Evolutionary conservation across 2,329 filamentous ascomycete species (phyloP).

Genomic region (Botryotinia narcissicola): DNA sequence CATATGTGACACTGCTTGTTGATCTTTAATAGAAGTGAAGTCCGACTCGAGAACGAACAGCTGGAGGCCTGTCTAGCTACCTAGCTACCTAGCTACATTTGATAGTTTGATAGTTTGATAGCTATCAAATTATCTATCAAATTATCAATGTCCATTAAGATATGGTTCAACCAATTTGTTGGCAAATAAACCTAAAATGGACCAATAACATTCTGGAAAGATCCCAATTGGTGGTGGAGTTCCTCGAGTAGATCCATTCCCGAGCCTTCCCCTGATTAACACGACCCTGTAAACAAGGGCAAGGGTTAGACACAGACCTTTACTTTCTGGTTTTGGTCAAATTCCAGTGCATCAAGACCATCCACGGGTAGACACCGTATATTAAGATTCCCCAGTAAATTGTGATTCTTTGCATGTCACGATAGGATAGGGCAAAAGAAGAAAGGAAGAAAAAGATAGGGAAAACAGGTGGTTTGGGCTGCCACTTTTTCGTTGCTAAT

Average conservation of each 20-base stretch:
- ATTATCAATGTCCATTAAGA: not conserved
- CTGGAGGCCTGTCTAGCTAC: not conserved
- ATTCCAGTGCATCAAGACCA: not conserved
- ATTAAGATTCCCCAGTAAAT: not conserved
- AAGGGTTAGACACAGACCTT: conserved; percentile 1
- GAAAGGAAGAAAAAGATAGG: conserved; percentile 3
- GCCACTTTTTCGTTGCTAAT: not conserved
- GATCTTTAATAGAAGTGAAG: not conserved
- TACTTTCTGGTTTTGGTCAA: not conserved
- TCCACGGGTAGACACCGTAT: not conserved
- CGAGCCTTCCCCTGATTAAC: conserved; percentile 16
- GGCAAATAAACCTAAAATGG: conserved; percentile 8
- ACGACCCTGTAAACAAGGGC: conserved; percentile 6
- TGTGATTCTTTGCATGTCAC: conserved; percentile 4
- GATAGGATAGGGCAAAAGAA: conserved; percentile 11
- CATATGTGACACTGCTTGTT: not conserved
- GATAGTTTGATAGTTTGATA: too few species aligned
- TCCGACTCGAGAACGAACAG: not conserved
- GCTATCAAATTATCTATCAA: not conserved
- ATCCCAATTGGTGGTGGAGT: not conserved
- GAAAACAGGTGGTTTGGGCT: not conserved
- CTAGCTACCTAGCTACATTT: not conserved
- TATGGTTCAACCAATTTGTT: not conserved
- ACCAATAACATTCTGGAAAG: conserved; percentile 3
- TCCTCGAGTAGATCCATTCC: conserved; percentile 1